Percentiles rank a stretch among this genome's conserved stretches.
Conservation (phyloP, 2,329 filamentous ascomycete genomes). For the Talaromyces sp. region DNA sequence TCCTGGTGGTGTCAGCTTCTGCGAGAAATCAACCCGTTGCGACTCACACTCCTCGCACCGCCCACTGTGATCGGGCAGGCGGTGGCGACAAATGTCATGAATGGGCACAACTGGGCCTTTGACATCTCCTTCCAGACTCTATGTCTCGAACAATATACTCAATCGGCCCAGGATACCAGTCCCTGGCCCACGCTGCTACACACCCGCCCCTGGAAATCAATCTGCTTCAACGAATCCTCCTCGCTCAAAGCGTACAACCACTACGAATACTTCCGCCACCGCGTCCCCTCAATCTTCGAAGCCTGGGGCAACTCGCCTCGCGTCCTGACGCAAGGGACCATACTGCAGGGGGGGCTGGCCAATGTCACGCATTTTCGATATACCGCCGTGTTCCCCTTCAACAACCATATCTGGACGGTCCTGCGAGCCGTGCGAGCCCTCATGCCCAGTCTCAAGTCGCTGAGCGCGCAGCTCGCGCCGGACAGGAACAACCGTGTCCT, state of each 20-base stretch:
- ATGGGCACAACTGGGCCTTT: constrained; percentile 60
- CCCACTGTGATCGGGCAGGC: constrained; percentile 60
- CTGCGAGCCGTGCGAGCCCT: constrained; percentile 39
- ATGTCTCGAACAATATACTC: constrained; percentile 33
- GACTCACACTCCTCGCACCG: constrained; percentile 57
- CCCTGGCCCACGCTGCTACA: constrained; percentile 46
- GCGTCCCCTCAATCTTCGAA: constrained; percentile 58
- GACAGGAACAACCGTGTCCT: constrained; percentile 29
- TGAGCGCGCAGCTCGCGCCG: constrained; percentile 53
- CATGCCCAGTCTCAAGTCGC: constrained; percentile 48
- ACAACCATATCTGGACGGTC: constrained; percentile 52
- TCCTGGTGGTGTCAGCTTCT: constrained; percentile 56
- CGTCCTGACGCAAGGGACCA: not conserved
- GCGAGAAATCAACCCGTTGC: constrained; percentile 47
- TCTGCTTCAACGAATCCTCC: constrained; percentile 71
- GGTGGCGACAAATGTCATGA: constrained; percentile 53
- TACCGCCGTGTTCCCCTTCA: constrained; percentile 63
- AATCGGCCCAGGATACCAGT: constrained; percentile 11
- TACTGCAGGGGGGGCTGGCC: constrained; percentile 31
- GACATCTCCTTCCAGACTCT: constrained; percentile 60
- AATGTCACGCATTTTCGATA: constrained; percentile 47
- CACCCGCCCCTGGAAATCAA: constrained; percentile 59
- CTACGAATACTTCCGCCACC: constrained; percentile 66
- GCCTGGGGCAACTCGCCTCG: constrained; percentile 31
- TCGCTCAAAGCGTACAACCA: constrained; percentile 66